Evolutionary conservation across 495 filamentous ascomycete genomes (phyloP).

Genomic region (Tuber calosporum): DNA sequence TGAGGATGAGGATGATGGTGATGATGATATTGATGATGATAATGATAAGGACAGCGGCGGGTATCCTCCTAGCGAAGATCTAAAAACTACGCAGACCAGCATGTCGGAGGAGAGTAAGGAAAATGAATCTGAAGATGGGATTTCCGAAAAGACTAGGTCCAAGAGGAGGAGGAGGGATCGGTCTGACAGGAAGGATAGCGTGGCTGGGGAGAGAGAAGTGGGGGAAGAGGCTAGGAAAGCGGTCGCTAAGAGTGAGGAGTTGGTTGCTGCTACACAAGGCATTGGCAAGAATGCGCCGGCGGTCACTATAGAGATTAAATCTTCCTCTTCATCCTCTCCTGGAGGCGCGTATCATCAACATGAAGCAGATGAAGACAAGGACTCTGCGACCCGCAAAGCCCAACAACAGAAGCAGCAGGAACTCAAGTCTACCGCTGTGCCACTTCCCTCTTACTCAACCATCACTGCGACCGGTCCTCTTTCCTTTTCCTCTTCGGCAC

Average conservation of each 20-base stretch:
- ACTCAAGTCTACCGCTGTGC: neutral
- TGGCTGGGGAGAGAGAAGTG: conserved; percentile 6
- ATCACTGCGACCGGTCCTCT: neutral
- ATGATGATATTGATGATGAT: neutral
- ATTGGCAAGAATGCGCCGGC: neutral
- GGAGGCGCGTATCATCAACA: conserved; percentile 15
- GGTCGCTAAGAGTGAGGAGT: neutral
- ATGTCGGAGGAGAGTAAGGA: conserved; percentile 15
- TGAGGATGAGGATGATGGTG: conserved; percentile 5
- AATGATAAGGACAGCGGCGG: neutral
- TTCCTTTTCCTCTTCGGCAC: neutral
- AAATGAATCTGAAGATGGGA: conserved; percentile 16
- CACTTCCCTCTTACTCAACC: neutral
- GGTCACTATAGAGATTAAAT: neutral
- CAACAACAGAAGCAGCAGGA: conserved; percentile 1
- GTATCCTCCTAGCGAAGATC: neutral
- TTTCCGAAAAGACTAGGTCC: conserved; percentile 20
- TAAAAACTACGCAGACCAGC: conserved; percentile 14
- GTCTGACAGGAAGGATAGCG: conserved; percentile 3
- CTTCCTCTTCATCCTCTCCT: neutral
- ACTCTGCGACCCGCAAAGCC: conserved; percentile 25
- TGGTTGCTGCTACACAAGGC: conserved; percentile 12
- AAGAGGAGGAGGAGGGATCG: conserved; percentile 7
- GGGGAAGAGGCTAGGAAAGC: conserved; percentile 7
- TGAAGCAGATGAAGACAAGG: conserved; percentile 22